A percentile compares a stretch with the other conserved stretches of the same genome.
Conservation (phyloP, 2,329 filamentous ascomycete genomes). For the Iodosphaeria phyllophila region DNA sequence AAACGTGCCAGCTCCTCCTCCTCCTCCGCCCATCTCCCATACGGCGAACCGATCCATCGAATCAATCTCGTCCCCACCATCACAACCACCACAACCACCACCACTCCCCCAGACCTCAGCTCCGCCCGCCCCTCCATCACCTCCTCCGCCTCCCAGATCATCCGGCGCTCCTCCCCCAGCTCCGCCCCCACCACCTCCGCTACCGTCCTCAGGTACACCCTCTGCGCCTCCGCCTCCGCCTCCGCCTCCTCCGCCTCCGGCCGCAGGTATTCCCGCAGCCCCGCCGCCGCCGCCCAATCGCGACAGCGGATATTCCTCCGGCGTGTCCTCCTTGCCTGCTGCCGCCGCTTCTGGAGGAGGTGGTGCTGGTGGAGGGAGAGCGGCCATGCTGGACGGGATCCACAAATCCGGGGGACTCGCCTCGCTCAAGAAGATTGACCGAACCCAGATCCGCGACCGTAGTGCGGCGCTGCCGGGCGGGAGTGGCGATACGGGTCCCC, state of each 20-base stretch:
- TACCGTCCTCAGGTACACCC: slow-evolving; percentile 2
- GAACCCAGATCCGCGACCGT: slow-evolving; percentile 50
- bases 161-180: slow-evolving; percentile 9
- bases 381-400: slow-evolving; percentile 52
- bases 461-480: slow-evolving; percentile 44
- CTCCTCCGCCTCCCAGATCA: too few relatives aligned
- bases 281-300: slow-evolving; percentile 33
- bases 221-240: slow-evolving; percentile 14
- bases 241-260: slow-evolving; percentile 15
- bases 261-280: slow-evolving; percentile 13
- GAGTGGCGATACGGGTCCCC: slow-evolving; percentile 25
- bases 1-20: slow-evolving; percentile 25
- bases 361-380: too few relatives aligned
- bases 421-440: slow-evolving; percentile 58
- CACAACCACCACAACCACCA: too few relatives aligned
- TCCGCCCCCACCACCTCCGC: slow-evolving; percentile 10
- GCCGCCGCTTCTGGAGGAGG: too few relatives aligned
- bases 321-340: slow-evolving; percentile 22
- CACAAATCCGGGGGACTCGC: slow-evolving; percentile 48
- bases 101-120: too few relatives aligned
- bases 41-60: too few relatives aligned
- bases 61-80: too few relatives aligned
- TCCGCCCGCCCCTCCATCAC: slow-evolving; percentile 7
- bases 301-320: slow-evolving; percentile 38
- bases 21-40: too few relatives aligned